These are phyloP conservation scores for Cladosporium colombiae DNA, from an alignment of 2,329 filamentous ascomycete genomes.

Conservation along the genomic window DNA sequence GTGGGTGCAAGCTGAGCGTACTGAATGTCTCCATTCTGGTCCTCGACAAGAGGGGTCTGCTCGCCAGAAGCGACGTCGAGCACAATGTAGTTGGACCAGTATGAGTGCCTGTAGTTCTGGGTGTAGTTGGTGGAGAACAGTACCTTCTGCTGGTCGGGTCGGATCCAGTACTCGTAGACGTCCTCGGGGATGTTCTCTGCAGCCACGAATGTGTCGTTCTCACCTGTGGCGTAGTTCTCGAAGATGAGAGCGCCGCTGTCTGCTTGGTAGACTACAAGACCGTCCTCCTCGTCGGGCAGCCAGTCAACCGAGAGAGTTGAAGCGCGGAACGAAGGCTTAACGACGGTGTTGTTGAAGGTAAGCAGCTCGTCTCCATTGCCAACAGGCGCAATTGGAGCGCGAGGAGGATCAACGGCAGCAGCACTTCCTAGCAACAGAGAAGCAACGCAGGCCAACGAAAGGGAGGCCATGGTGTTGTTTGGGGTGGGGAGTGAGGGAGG, in stretches of 20 bases:
- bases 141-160: slow-evolving; percentile 59
- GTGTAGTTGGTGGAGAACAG: slow-evolving; percentile 66
- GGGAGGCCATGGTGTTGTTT: background rate
- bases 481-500: background rate
- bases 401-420: slow-evolving; percentile 50
- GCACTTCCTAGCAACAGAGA: slow-evolving; percentile 6
- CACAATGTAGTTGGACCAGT: slow-evolving; percentile 66
- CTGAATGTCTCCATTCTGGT: slow-evolving; percentile 66
- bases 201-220: slow-evolving; percentile 59
- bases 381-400: slow-evolving; percentile 56
- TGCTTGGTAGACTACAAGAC: slow-evolving; percentile 59
- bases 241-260: slow-evolving; percentile 58
- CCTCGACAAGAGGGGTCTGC: slow-evolving; percentile 56
- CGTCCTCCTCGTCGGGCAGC: slow-evolving; percentile 61
- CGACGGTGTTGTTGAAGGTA: slow-evolving; percentile 62
- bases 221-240: slow-evolving; percentile 61
- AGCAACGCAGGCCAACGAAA: slow-evolving; percentile 9
- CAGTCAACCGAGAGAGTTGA: slow-evolving; percentile 56
- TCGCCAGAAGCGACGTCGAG: slow-evolving; percentile 61
- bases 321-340: slow-evolving; percentile 48
- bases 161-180: slow-evolving; percentile 62
- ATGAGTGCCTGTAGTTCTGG: slow-evolving; percentile 69
- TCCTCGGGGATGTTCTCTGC: slow-evolving; percentile 59
- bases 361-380: slow-evolving; percentile 59
- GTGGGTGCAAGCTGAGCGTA: slow-evolving; percentile 63